phyloP scores from a whole-genome alignment of 345 rosid species.

The Psidium friedrichsthalianum region DNA sequence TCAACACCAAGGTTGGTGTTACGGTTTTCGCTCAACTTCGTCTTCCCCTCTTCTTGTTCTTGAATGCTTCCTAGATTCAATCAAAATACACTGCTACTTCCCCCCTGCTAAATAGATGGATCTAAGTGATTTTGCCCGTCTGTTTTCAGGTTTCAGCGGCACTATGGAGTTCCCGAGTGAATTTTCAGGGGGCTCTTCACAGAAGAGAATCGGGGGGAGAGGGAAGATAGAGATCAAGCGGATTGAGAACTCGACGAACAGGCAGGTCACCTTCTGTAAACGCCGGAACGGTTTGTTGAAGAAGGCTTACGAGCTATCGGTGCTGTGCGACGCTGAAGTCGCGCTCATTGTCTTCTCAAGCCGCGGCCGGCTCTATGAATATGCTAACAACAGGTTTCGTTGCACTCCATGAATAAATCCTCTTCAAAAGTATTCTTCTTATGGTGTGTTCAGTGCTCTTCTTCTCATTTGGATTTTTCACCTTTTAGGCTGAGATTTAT shows the following conservation, averaged over 20 bases:
- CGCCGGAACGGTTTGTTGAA: constrained; percentile 76
- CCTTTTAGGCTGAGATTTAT: neutral
- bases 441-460: neutral
- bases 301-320: constrained; percentile 82
- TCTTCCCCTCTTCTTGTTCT: neutral
- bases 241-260: constrained; percentile 68
- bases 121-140: neutral
- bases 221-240: constrained; percentile 79
- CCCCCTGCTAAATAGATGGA: neutral
- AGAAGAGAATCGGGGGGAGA: constrained; percentile 32
- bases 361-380: constrained; percentile 89
- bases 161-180: constrained; percentile 41
- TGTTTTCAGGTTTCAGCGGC: neutral
- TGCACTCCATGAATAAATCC: neutral
- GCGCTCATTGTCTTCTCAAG: constrained; percentile 74
- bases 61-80: neutral
- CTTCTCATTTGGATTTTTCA: neutral
- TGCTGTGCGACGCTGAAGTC: constrained; percentile 72
- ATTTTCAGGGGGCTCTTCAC: constrained; percentile 41
- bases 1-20: neutral
- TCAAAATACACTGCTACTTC: neutral
- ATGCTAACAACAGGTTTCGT: constrained; percentile 59
- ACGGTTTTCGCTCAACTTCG: neutral
- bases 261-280: constrained; percentile 87
- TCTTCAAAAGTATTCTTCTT: neutral